Conservation (phyloP, 108 stramenopile genomes). For the Tribonema minus region DNA sequence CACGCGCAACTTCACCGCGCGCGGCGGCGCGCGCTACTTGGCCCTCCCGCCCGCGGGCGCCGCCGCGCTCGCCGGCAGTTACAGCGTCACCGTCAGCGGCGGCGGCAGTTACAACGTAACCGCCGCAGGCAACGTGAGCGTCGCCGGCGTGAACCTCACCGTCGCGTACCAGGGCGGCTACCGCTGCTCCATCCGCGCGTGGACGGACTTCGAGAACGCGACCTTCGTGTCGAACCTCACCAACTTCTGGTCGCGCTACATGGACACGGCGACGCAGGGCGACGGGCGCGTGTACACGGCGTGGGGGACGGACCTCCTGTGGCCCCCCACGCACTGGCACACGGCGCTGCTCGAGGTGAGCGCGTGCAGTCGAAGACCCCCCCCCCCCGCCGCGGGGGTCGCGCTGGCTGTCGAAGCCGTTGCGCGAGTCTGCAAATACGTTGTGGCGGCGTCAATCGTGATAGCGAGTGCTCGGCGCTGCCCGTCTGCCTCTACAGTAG, state of each 20-base stretch:
- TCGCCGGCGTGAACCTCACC: not conserved
- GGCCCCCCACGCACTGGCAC: conserved; percentile 58
- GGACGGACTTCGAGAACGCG: conserved; percentile 70
- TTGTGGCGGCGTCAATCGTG: too few species aligned
- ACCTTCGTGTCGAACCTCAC: conserved; percentile 64
- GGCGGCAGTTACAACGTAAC: too few species aligned
- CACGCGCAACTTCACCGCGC: not conserved
- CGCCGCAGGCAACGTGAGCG: too few species aligned
- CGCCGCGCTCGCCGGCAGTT: too few species aligned
- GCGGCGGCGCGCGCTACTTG: conserved; percentile 15
- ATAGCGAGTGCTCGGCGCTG: too few species aligned
- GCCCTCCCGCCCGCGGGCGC: too few species aligned
- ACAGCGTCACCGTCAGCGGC: too few species aligned
- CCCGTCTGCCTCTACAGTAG: too few species aligned
- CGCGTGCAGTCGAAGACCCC: too few species aligned
- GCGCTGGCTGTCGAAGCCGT: too few species aligned
- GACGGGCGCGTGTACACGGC: not conserved
- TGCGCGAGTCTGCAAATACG: too few species aligned
- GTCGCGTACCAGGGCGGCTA: conserved; percentile 67
- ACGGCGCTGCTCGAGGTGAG: conserved; percentile 45
- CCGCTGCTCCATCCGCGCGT: conserved; percentile 69
- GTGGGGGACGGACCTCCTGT: conserved; percentile 4
- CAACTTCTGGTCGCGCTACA: conserved; percentile 58
- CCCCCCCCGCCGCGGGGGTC: too few species aligned
- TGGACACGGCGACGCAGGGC: conserved; percentile 9